Base-by-base conservation (phyloP, 1,139 yeast genomes). In the Nakaseomyces bracarensis region DNA sequence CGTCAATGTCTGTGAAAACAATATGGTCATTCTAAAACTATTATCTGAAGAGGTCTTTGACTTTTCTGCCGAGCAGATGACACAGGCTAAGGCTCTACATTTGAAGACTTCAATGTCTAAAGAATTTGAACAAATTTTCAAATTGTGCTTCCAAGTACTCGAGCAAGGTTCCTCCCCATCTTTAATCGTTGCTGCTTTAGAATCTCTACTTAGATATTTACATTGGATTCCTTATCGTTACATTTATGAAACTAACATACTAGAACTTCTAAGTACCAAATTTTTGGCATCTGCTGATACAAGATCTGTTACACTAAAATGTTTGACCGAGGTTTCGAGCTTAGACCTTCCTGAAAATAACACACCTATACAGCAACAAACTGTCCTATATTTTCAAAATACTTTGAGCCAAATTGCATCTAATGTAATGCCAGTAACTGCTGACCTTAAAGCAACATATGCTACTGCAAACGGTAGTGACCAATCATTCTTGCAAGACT, bases 41-140 rank as follows among this genome's bases (percentile, higher is more conserved):
- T 74, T 91, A 52, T 81, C 94, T 46, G 99, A 91, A 68, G 99
- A 91, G 65, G 94, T 91, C 28, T 93, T 89, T 62, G 98, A 93
- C 65, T 93, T 72, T 61, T 80, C 94, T 33, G 86, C 89, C 39
- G 97, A 89, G 52, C 96, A 86, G 62, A 80, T 91, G 82, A 91
- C 99, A 27, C 96, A 87, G 65, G 95, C 95, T 7, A 91, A 91
- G 65, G 86, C 95, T 9, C 77, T 79, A 57, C 76, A 77, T 48
- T 75, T 93, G 60, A 91, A 86, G 63, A 71, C 74, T 41, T 83
- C 87, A 53, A 82, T 91, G 86, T 75, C 82, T 52, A 79, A 81
- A 43, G 98, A 91, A 65, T 91, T 91, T 57, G 86, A 89, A 52
- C 95, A 85, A 58, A 89, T 91, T 54, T 91, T 87, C 69, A 84